Evolutionary conservation across 1,284 basidiomycete species (phyloP), one percentile per base, ranked within the genome.

Genomic region (Polyporus tsugae): DNA sequence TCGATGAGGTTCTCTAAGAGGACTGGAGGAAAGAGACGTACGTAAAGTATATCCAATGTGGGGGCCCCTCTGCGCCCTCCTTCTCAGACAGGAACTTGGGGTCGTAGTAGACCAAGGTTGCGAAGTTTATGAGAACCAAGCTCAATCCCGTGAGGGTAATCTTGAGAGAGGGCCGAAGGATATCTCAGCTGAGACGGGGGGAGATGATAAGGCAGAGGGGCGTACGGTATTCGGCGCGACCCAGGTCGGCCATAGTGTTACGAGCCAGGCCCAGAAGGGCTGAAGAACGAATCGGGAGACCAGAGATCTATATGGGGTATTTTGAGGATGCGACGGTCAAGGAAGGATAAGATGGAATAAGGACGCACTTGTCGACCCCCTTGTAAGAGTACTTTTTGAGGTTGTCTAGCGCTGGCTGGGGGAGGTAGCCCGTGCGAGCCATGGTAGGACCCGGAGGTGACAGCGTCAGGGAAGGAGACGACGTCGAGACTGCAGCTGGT

Each of bases 231-330:
- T 99, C 4, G 98, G 98, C 0, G 98, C 97, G 25, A 99, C 85
- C 60, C 82, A 91, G 62, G 86, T 84, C 0, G 97, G 98, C 89
- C 97, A 98, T 42, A 96, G 85, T 17, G 90, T 94, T 62, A 99
- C 95, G 72, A 99, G 91, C 92, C 93, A 94, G 70, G 87, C 96
- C 97, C 97, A 99, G 82, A 94, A 99, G 1, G 95, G 96, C 63
- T 91, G 90, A 67, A 99, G 86, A 42, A 98, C 82, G 81, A 95
- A 93, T 78, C 89, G 87, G 53, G 95, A 95, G 2, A 92, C 75
- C 39, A 93, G 74, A 4, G 94, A 95, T 78, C 93, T 95, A 70
- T 13, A 19, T 9, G 35, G 11, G 49, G 62, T 19, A 35, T 11
- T 15, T n/a, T 38, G 53, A 44, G 55, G 15, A 29, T 41, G 42